phyloP scores from a whole-genome alignment of 2,329 filamentous ascomycete genomes.

The Penicillium carneum region DNA sequence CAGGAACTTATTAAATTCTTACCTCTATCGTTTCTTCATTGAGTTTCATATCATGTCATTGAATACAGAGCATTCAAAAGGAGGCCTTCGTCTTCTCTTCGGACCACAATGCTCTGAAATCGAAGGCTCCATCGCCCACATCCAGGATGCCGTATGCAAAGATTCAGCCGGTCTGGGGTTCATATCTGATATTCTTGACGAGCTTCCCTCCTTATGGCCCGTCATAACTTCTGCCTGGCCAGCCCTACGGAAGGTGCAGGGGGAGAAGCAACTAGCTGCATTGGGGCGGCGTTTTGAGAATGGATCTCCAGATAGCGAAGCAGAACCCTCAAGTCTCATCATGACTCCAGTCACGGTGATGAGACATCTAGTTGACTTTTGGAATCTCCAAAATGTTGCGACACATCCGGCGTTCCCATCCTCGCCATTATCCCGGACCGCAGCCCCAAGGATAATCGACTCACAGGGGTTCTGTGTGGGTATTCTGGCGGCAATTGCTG shows the following conservation, averaged over 20 bases:
- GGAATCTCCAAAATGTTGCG: constrained; percentile 1
- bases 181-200: not conserved
- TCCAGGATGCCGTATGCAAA: not conserved
- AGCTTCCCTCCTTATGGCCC: constrained; percentile 1
- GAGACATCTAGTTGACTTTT: not conserved
- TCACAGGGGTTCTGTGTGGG: constrained; percentile 6
- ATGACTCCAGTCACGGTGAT: constrained; percentile 1
- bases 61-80: not conserved
- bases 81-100: not conserved
- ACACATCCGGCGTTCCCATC: constrained; percentile 1
- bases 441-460: not conserved
- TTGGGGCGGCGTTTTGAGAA: not conserved
- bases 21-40: not conserved
- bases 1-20: not conserved
- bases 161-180: not conserved
- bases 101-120: constrained; percentile 4
- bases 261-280: not conserved
- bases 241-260: not conserved
- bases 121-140: not conserved
- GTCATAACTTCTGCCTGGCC: not conserved
- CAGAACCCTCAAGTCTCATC: not conserved
- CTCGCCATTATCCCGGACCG: not conserved
- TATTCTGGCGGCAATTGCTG: not conserved
- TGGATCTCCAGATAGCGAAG: not conserved
- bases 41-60: not conserved